A percentile compares a stretch with the other conserved stretches of the same genome.
These are phyloP conservation scores for Mycena metata DNA, from an alignment of 768 basidiomycete genomes.

Conservation along the genomic window DNA sequence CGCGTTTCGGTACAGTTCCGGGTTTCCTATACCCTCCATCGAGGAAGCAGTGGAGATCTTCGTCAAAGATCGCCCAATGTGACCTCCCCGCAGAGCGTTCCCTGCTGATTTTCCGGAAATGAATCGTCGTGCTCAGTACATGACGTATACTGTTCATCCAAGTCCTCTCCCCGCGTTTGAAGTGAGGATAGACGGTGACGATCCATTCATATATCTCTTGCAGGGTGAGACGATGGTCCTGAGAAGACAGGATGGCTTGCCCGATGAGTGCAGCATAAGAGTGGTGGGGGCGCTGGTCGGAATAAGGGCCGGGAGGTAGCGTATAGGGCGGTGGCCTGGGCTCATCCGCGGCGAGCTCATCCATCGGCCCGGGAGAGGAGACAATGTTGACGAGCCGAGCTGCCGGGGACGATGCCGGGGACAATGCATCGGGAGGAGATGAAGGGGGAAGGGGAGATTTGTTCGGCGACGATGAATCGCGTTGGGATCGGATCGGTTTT, in stretches of 20 bases:
- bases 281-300: constrained; percentile 81
- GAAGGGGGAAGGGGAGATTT: constrained; percentile 70
- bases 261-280: constrained; percentile 98
- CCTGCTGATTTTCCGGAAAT: constrained; percentile 88
- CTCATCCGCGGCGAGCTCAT: constrained; percentile 72
- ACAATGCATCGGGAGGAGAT: constrained; percentile 63
- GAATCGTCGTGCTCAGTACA: constrained; percentile 91
- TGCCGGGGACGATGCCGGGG: constrained; percentile 75
- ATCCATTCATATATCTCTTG: constrained; percentile 99
- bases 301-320: constrained; percentile 89
- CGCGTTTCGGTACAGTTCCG: constrained; percentile 33
- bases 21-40: constrained; percentile 85
- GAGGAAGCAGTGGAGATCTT: constrained; percentile 85
- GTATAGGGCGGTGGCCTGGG: constrained; percentile 69
- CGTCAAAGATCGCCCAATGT: constrained; percentile 89
- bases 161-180: constrained; percentile 91
- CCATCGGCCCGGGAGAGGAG: constrained; percentile 88
- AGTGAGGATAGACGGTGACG: constrained; percentile 92
- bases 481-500: constrained; percentile 49
- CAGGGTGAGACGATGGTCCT: constrained; percentile 86
- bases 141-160: constrained; percentile 99
- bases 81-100: constrained; percentile 85
- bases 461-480: constrained; percentile 47
- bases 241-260: constrained; percentile 90
- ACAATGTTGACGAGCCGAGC: constrained; percentile 78